Percentiles rank a stretch among this genome's conserved stretches.
Evolutionary conservation across 2,329 filamentous ascomycete genomes (phyloP).

Genomic region (Verticillium zaregamsianum): DNA sequence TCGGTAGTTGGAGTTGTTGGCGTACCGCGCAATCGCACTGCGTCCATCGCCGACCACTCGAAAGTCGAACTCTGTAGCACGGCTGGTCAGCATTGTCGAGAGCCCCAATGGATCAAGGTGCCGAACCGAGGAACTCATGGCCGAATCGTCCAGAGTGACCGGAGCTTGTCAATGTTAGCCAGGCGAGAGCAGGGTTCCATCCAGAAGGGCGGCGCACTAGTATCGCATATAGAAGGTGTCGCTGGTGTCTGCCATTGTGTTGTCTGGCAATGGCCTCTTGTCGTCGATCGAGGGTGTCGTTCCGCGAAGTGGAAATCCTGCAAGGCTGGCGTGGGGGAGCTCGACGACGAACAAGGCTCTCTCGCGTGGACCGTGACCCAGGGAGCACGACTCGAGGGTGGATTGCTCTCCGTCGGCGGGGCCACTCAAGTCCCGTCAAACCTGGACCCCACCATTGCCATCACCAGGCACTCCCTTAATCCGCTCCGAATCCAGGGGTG

Average conservation of each 20-base stretch:
- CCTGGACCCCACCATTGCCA: not conserved
- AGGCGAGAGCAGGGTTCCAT: not conserved
- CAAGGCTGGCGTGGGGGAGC: conserved; percentile 11
- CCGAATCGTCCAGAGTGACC: conserved; percentile 96
- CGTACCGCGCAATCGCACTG: conserved; percentile 91
- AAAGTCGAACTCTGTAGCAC: conserved; percentile 85
- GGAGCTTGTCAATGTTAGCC: conserved; percentile 56
- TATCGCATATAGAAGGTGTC: conserved; percentile 96
- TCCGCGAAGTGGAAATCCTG: not conserved
- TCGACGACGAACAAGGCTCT: not conserved
- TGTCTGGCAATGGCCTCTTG: conserved; percentile 11
- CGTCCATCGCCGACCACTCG: conserved; percentile 86
- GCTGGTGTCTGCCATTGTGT: conserved; percentile 59
- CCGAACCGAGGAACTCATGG: conserved; percentile 89
- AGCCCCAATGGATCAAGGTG: not conserved
- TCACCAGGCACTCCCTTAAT: not conserved
- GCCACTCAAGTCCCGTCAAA: not conserved
- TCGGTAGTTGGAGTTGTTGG: conserved; percentile 99
- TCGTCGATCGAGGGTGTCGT: conserved; percentile 6
- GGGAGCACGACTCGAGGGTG: not conserved
- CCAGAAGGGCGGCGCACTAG: conserved; percentile 64
- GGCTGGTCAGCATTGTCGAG: conserved; percentile 6
- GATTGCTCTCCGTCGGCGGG: not conserved
- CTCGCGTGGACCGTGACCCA: not conserved
- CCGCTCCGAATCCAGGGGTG: not conserved